phyloP scores from a whole-genome alignment of 768 basidiomycete species.

The Chalciporus chontae region DNA sequence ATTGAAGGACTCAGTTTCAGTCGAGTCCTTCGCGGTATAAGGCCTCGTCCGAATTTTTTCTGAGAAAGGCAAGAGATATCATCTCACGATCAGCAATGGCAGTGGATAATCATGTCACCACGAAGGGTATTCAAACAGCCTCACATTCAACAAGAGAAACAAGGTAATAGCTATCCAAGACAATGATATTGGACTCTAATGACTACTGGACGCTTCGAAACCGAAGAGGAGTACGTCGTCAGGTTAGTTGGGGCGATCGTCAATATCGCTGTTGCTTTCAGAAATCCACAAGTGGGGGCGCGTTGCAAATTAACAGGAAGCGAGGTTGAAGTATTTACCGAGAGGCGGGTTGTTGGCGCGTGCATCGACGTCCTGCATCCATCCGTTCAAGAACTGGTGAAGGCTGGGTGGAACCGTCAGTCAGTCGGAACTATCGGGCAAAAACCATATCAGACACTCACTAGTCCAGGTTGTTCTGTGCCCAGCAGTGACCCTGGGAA shows the following conservation, averaged over 20 bases:
- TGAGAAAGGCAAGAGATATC: conserved; percentile 14
- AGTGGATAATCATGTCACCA: too few species aligned
- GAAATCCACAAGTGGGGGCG: background rate
- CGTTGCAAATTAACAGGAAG: conserved; percentile 26
- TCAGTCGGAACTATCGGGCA: background rate
- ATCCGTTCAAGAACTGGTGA: conserved; percentile 70
- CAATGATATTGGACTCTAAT: background rate
- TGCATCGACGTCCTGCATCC: conserved; percentile 57
- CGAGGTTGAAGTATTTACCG: conserved; percentile 68
- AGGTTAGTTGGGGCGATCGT: background rate
- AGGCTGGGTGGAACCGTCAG: conserved; percentile 40
- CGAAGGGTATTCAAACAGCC: too few species aligned
- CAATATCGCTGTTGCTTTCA: background rate
- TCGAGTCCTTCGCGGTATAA: background rate
- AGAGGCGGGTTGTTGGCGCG: conserved; percentile 41
- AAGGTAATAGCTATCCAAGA: background rate
- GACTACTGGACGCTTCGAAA: background rate
- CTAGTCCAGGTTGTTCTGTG: conserved; percentile 90
- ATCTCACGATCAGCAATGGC: conserved; percentile 33
- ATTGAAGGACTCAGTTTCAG: background rate
- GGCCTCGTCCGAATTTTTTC: conserved; percentile 3
- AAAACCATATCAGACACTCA: conserved; percentile 33
- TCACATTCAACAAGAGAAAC: conserved; percentile 2
- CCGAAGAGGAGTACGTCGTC: background rate
- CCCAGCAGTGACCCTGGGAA: conserved; percentile 51